Evolutionary conservation across 108 stramenopile species (phyloP).

Genomic region (Fistulifera solaris): DNA sequence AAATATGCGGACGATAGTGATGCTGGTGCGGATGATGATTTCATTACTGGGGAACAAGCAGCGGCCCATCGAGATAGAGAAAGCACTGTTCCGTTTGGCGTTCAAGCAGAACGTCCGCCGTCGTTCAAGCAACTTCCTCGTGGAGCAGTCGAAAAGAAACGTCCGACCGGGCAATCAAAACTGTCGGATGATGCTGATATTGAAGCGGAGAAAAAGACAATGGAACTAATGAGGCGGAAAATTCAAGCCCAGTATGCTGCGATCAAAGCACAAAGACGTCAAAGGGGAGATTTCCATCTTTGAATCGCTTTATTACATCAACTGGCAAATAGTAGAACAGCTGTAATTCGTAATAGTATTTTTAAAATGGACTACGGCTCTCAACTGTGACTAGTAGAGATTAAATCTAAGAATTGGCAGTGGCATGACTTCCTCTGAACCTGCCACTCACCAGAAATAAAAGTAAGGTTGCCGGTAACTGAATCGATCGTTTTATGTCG

Average conservation of each 20-base stretch:
- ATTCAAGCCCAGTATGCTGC: slow-evolving; percentile 54
- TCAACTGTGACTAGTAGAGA: too few species aligned
- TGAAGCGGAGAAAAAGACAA: slow-evolving; percentile 32
- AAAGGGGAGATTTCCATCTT: slow-evolving; percentile 41
- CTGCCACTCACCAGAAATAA: too few species aligned
- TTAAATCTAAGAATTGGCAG: too few species aligned
- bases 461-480: too few species aligned
- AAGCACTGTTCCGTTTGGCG: slow-evolving; percentile 20
- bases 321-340: too few species aligned
- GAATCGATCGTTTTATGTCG: too few species aligned
- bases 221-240: slow-evolving; percentile 51
- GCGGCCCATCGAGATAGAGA: slow-evolving; percentile 1
- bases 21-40: slow-evolving; percentile 5
- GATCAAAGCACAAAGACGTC: slow-evolving; percentile 29
- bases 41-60: slow-evolving; percentile 11
- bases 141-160: slow-evolving; percentile 26
- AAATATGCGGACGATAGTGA: slow-evolving; percentile 3
- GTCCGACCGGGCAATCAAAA: not conserved
- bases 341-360: too few species aligned
- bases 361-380: too few species aligned
- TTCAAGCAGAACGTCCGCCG: slow-evolving; percentile 54
- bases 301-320: too few species aligned
- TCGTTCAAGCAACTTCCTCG: slow-evolving; percentile 40
- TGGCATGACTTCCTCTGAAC: too few species aligned
- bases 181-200: slow-evolving; percentile 14